A percentile compares a stretch with the other conserved stretches of the same genome.
phyloP scores from a whole-genome alignment of 2,329 filamentous ascomycete genomes.

The Ceratocystis variospora region DNA sequence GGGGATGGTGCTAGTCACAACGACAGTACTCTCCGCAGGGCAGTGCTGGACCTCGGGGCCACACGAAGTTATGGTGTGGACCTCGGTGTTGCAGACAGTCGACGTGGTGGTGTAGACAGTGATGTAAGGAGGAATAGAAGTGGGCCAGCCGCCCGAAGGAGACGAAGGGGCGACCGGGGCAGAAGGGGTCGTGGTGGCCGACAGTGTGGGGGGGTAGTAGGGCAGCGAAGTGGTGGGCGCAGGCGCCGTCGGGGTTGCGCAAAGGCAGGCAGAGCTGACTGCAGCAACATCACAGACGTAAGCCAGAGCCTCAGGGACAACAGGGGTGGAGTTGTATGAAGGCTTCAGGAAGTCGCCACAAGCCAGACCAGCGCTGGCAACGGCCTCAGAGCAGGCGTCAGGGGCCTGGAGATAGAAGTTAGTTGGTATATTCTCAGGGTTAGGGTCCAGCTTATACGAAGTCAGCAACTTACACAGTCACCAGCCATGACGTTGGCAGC shows the following conservation, averaged over 20 bases:
- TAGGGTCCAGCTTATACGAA: background rate
- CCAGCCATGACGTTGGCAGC: slow-evolving; percentile 2
- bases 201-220: background rate
- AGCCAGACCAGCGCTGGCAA: slow-evolving; percentile 27
- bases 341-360: slow-evolving; percentile 21
- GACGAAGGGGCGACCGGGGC: background rate
- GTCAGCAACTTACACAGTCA: slow-evolving; percentile 11
- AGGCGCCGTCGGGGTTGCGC: slow-evolving; percentile 34
- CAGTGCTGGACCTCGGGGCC: slow-evolving; percentile 37
- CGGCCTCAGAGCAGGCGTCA: slow-evolving; percentile 18
- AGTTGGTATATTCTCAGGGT: background rate
- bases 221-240: background rate
- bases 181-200: background rate
- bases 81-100: slow-evolving; percentile 43
- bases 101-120: slow-evolving; percentile 43
- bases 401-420: background rate
- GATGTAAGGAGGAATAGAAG: slow-evolving; percentile 26
- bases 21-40: slow-evolving; percentile 6
- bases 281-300: slow-evolving; percentile 31
- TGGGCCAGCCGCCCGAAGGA: slow-evolving; percentile 10
- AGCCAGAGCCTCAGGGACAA: slow-evolving; percentile 24
- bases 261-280: slow-evolving; percentile 53
- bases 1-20: slow-evolving; percentile 6
- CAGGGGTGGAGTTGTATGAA: slow-evolving; percentile 21
- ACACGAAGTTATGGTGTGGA: slow-evolving; percentile 49